These are phyloP conservation scores for Colletotrichum sp. DNA, from an alignment of 2,329 filamentous ascomycete genomes.

Conservation along the genomic window DNA sequence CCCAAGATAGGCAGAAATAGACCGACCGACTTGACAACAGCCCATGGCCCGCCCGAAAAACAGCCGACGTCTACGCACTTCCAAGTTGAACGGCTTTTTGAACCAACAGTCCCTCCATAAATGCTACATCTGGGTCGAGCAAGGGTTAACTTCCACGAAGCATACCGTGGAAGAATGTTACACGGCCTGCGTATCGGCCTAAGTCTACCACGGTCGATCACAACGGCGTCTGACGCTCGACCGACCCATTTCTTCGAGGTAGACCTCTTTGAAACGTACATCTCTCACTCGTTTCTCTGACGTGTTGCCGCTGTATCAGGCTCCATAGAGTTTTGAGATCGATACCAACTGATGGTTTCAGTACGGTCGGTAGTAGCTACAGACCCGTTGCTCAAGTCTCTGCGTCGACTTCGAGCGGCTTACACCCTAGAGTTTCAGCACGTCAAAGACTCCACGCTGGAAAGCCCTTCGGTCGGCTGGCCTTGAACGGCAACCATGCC, in stretches of 20 bases:
- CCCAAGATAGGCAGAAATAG: background rate
- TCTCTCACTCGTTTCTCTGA: background rate
- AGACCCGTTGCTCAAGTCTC: background rate
- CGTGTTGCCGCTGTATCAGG: background rate
- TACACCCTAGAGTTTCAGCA: background rate
- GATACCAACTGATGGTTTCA: background rate
- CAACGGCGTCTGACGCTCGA: background rate
- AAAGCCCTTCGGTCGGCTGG: background rate
- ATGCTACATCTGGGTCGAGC: background rate
- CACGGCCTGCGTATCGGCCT: background rate
- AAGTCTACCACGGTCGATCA: background rate
- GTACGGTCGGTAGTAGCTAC: background rate
- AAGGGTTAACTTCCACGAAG: accelerated
- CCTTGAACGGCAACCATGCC: background rate
- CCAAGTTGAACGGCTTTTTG: background rate
- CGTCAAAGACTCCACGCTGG: background rate
- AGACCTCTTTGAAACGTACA: background rate
- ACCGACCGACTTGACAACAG: background rate
- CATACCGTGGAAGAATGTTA: background rate
- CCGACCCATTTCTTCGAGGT: background rate
- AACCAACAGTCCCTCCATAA: background rate
- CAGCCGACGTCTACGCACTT: background rate
- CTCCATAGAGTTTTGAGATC: background rate
- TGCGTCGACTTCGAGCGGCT: background rate
- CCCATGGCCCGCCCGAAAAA: background rate